Evolutionary conservation across 2,329 filamentous ascomycete genomes (phyloP), one percentile per base, ranked within the genome.

Genomic region (Pseudocercospora ulei): DNA sequence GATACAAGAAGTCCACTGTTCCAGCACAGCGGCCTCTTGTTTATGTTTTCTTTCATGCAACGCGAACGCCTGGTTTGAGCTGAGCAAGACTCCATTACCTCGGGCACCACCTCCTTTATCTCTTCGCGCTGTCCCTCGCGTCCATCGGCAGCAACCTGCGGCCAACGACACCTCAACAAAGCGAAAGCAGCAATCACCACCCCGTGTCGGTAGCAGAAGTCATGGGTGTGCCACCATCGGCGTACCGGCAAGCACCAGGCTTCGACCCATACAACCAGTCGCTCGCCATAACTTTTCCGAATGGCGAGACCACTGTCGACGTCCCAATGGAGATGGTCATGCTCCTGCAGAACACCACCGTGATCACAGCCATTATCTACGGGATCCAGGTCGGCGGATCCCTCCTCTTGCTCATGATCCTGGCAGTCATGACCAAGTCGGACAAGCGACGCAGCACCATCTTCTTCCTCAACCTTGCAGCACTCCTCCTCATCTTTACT

Each of bases 371-470:
- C 56, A 75, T 82, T 65, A 79, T 77, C 61, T 83, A 79, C 56
- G 78, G 73, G 36, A 63, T 71, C 11, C 82, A 88, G 57, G 68
- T 86, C 35, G 83, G 83, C 18, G 75, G 80, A 14, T 75, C 73
- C 30, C 48, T 78, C 41, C 62, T 80, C 44, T 72, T 85, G 53
- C 65, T 87, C 11, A 50, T 80, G 27, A 67, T 81, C 18, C 64
- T 87, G 2, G 62, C 85, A 7, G 62, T 79, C 41, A 69, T 87
- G 58, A 86, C 82, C 0, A 73, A 74, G 12, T 58, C 66, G 0
- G 66, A 74, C 48, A 85, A 83, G 57, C 72, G 82, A 43, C 64
- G 65, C 36, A 78, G 78, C 1, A 56, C 67, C 0, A 70, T 83
- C 12, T 82, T 81, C 57, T 54, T 78, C 47, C 65, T 86, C 52